These are phyloP conservation scores for Ceratocystis ficicola DNA, from an alignment of 2,329 filamentous ascomycete species.

Conservation along the genomic window DNA sequence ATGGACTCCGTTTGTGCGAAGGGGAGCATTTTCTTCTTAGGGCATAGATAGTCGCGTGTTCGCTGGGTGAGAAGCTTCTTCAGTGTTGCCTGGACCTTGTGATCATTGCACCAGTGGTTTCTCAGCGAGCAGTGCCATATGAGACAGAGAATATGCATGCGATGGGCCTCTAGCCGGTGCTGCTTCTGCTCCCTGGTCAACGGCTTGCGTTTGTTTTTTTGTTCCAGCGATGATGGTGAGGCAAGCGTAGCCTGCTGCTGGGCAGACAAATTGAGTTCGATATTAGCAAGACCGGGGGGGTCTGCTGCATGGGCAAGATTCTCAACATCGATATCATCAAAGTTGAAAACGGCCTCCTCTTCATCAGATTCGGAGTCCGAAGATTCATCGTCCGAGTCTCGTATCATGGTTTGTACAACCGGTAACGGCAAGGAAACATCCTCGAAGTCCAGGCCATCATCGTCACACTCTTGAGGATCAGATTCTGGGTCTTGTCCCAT, in stretches of 20 bases:
- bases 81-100: conserved; percentile 52
- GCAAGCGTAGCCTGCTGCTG: background rate
- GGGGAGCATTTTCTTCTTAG: conserved; percentile 54
- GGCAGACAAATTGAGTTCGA: conserved; percentile 39
- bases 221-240: background rate
- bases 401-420: conserved; percentile 40
- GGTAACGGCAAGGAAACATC: conserved; percentile 39
- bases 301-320: conserved; percentile 23
- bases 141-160: conserved; percentile 71
- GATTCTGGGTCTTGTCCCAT: background rate
- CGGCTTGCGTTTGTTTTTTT: conserved; percentile 33
- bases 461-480: conserved; percentile 28
- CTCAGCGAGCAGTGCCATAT: conserved; percentile 63
- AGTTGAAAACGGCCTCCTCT: conserved; percentile 34
- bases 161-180: conserved; percentile 64
- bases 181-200: conserved; percentile 43
- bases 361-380: conserved; percentile 30
- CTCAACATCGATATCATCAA: conserved; percentile 40
- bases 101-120: conserved; percentile 83
- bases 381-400: conserved; percentile 37
- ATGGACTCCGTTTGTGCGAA: conserved; percentile 66
- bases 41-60: conserved; percentile 55
- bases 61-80: conserved; percentile 54
- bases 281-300: conserved; percentile 27
- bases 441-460: conserved; percentile 38